Percentiles rank a stretch among this genome's conserved stretches.
phyloP scores from a whole-genome alignment of 768 basidiomycete genomes.

The Trametes maxima region DNA sequence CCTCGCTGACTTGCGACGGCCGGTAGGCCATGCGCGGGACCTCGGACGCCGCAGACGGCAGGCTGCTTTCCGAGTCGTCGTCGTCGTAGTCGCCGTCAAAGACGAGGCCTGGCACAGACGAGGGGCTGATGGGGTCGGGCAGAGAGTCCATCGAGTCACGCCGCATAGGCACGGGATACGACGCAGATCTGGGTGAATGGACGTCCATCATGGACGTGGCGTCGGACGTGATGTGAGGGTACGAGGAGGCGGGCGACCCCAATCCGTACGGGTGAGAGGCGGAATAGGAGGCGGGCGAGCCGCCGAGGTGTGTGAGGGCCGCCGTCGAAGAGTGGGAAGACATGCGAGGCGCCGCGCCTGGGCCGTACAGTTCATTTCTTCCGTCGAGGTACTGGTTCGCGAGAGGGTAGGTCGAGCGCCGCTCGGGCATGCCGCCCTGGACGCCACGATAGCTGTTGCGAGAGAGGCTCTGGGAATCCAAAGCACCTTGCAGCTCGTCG shows the following conservation, averaged over 20 bases:
- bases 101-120: constrained; percentile 31
- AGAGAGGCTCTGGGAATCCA: constrained; percentile 13
- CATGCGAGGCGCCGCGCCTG: constrained; percentile 2
- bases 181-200: constrained; percentile 23
- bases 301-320: constrained; percentile 3
- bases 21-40: constrained; percentile 28
- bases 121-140: constrained; percentile 32
- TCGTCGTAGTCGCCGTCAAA: constrained; percentile 34
- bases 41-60: constrained; percentile 32
- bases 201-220: constrained; percentile 18
- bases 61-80: constrained; percentile 34
- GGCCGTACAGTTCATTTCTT: constrained; percentile 4
- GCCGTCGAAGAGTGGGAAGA: background rate
- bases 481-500: constrained; percentile 17
- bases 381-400: constrained; percentile 13
- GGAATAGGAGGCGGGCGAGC: constrained; percentile 5
- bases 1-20: constrained; percentile 11
- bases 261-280: constrained; percentile 1
- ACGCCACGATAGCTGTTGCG: constrained; percentile 16
- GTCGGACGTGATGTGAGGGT: constrained; percentile 10
- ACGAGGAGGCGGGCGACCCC: constrained; percentile 7
- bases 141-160: constrained; percentile 27
- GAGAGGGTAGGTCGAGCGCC: constrained; percentile 14
- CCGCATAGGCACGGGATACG: constrained; percentile 24
- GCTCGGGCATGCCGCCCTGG: constrained; percentile 4